phyloP scores from a whole-genome alignment of 495 filamentous ascomycete genomes.

The Talaromyces adpressus region DNA sequence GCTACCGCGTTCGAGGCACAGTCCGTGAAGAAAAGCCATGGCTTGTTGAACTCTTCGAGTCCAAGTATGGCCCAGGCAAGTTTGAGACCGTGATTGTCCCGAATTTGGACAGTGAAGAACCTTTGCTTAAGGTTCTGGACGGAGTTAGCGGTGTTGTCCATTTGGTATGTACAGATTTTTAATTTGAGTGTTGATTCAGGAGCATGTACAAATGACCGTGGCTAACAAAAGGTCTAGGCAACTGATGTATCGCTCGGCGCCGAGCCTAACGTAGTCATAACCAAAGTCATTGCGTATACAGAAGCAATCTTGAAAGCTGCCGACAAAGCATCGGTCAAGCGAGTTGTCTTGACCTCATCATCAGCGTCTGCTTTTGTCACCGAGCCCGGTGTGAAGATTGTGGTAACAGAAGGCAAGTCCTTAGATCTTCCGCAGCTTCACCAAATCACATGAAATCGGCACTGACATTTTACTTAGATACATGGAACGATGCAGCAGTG shows the following conservation, averaged over 20 bases:
- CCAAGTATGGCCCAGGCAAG: constrained; percentile 29
- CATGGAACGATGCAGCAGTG: constrained; percentile 41
- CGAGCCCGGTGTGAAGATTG: constrained; percentile 5
- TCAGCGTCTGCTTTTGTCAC: constrained; percentile 25
- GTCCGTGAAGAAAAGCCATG: constrained; percentile 37
- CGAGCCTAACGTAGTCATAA: constrained; percentile 38
- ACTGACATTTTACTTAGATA: constrained; percentile 22
- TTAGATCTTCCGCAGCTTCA: neutral
- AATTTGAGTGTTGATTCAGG: neutral
- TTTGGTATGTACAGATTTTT: constrained; percentile 29
- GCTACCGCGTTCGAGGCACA: constrained; percentile 48
- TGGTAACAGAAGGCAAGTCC: neutral
- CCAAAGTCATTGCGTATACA: constrained; percentile 23
- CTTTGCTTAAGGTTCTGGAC: constrained; percentile 36
- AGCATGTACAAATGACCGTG: neutral
- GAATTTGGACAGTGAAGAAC: constrained; percentile 27
- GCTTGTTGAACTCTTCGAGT: constrained; percentile 30
- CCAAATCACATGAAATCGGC: neutral
- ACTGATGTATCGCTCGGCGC: constrained; percentile 23
- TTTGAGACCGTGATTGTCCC: constrained; percentile 33
- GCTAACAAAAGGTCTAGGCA: constrained; percentile 5
- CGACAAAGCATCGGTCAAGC: constrained; percentile 31
- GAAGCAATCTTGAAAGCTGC: constrained; percentile 35
- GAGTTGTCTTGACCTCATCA: constrained; percentile 48
- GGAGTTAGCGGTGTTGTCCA: constrained; percentile 32